Evolutionary conservation across 176 grass and related monocot genomes (phyloP), one percentile per base, ranked within the genome.

Genomic region (Echinochloa phyllopogon): DNA sequence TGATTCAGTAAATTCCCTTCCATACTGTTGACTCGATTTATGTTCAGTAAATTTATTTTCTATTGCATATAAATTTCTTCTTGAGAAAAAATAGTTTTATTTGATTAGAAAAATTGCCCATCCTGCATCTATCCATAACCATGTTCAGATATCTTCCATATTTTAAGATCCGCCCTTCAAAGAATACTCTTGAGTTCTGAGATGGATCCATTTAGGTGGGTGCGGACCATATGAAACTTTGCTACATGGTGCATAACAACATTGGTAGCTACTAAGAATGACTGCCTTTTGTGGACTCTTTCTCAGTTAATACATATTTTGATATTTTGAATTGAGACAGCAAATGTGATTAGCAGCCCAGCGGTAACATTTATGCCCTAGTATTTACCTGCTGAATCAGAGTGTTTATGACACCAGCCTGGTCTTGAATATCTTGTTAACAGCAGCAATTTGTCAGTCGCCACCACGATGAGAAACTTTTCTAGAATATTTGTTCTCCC

Each of bases 1-100:
- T 33, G 29, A 33, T 33, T 33, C 29, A 33, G 29, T 33, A 33
- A 33, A 33, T 33, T 33, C 29, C 29, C 29, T 33, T 33, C 44
- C 45, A 72, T 84, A 77, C 24, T 29, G 76, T 51, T 27, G 41
- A 44, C 45, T 88, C 62, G 67, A 40, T 68, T 49, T 75, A 58
- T 45, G 1, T 44, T 77, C 40, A n/a, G 53, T 48, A 82, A 77
- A 37, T 75, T 33, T 87, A 9, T 76, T 72, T 40, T 53, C 39
- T 80, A 10, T 25, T 76, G 21, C 13, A 38, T 18, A 76, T 76
- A 50, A 42, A 14, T 44, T 41, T 29, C 36, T 90, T 83, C 24
- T 36, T 57, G 53, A 48, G 16, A 67, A 50, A 50, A 10, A 69
- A 78, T 86, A 36, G 6, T 65, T 82, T 63, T 16, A 9, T 58